Conservation (phyloP, 176 grass and related monocot genomes). For the Oryza meridionalis region DNA sequence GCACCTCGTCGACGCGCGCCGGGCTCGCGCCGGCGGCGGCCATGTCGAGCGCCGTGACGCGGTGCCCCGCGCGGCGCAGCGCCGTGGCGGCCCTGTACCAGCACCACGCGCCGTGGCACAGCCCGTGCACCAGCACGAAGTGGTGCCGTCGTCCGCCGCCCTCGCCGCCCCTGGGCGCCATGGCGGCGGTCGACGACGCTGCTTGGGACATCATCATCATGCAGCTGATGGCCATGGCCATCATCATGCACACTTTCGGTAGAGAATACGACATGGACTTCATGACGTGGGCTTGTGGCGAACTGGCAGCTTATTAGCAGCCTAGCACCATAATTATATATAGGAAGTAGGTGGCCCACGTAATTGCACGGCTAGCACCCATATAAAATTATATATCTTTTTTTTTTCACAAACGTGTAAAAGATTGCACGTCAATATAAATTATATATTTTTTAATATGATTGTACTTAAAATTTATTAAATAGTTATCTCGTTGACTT, state of each 20-base stretch:
- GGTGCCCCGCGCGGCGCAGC: constrained; percentile 17
- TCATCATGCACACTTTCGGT: neutral
- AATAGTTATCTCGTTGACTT: too few species aligned
- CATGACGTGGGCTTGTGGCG: too few species aligned
- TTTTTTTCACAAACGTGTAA: too few species aligned
- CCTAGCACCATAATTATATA: too few species aligned
- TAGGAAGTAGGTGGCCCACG: too few species aligned
- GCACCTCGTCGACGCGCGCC: constrained; percentile 37
- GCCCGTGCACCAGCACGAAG: constrained; percentile 58
- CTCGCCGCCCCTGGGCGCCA: neutral
- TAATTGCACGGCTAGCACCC: too few species aligned
- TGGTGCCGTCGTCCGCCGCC: neutral
- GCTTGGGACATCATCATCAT: neutral
- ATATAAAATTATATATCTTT: too few species aligned
- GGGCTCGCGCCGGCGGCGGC: constrained; percentile 41
- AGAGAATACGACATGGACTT: too few species aligned
- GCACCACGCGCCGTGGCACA: constrained; percentile 58
- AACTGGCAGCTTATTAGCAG: too few species aligned
- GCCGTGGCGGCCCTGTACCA: constrained; percentile 39
- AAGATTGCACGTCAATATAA: too few species aligned
- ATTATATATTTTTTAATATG: too few species aligned
- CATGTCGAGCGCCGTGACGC: constrained; percentile 44
- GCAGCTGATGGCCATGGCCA: neutral
- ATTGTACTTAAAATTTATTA: too few species aligned
- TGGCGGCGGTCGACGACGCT: neutral